Evolutionary conservation across 768 basidiomycete species (phyloP).

Genomic region (Pulveroboletus frians): DNA sequence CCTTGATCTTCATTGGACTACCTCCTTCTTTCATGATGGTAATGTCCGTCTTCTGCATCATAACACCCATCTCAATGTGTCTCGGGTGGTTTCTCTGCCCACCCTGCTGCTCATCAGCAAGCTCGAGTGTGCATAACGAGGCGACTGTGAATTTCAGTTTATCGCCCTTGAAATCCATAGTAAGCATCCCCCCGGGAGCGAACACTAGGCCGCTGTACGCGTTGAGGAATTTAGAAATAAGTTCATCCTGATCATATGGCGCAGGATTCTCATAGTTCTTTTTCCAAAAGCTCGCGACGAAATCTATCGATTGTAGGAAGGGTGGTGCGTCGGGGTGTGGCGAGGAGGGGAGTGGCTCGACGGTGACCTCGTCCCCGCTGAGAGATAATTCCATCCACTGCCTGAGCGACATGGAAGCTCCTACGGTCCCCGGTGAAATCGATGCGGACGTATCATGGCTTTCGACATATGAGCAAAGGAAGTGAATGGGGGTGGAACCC

Average conservation of each 20-base stretch:
- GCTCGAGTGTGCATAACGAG: conserved; percentile 53
- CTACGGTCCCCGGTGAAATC: conserved; percentile 63
- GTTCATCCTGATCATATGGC: conserved; percentile 85
- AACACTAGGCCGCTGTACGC: conserved; percentile 72
- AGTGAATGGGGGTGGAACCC: conserved; percentile 16
- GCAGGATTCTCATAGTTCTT: conserved; percentile 52
- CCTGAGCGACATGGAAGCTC: conserved; percentile 72
- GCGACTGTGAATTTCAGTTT: conserved; percentile 70
- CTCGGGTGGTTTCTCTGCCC: conserved; percentile 30
- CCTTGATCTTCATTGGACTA: conserved; percentile 84
- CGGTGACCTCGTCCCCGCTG: conserved; percentile 66
- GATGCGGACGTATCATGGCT: conserved; percentile 79
- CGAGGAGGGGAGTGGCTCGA: conserved; percentile 52
- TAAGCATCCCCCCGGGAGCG: conserved; percentile 60
- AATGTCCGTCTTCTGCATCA: conserved; percentile 91
- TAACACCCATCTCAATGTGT: conserved; percentile 53
- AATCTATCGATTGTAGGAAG: conserved; percentile 72
- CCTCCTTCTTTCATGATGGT: conserved; percentile 80
- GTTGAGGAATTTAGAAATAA: conserved; percentile 67
- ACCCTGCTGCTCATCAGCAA: conserved; percentile 56
- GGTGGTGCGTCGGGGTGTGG: conserved; percentile 49
- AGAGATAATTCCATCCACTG: conserved; percentile 88
- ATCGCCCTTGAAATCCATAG: conserved; percentile 86
- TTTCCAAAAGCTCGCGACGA: conserved; percentile 68
- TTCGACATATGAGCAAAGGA: conserved; percentile 24